Conservation (phyloP, 1,284 basidiomycete genomes). For the Cutaneotrichosporon dermatis region DNA sequence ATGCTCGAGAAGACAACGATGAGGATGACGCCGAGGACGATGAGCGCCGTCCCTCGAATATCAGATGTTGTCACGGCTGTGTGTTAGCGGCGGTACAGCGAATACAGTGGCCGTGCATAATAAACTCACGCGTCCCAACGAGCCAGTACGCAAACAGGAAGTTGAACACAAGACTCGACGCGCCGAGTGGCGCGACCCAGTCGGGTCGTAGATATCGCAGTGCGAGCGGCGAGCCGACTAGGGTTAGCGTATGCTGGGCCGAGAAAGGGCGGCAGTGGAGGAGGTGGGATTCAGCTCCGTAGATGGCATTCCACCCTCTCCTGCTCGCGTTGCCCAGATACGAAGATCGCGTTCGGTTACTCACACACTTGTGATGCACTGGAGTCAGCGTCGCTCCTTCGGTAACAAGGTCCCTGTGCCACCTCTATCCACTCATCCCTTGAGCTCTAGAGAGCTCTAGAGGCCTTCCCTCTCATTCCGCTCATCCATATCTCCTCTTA, state of each 20-base stretch:
- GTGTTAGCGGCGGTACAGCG: not conserved
- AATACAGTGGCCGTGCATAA: too few species aligned
- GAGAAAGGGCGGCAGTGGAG: too few species aligned
- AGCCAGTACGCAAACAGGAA: conserved; percentile 50
- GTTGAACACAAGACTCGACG: conserved; percentile 48
- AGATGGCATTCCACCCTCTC: too few species aligned
- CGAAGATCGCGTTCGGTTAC: conserved; percentile 7
- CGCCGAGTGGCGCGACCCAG: conserved; percentile 50
- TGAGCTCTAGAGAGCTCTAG: too few species aligned
- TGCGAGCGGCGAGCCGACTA: conserved; percentile 48
- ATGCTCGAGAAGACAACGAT: conserved; percentile 49
- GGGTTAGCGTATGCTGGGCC: not conserved
- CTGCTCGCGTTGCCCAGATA: too few species aligned
- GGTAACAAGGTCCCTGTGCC: too few species aligned
- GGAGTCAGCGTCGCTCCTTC: conserved; percentile 10
- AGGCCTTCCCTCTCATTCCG: too few species aligned
- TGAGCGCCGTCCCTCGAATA: conserved; percentile 47
- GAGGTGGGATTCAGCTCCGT: too few species aligned
- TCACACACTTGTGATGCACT: conserved; percentile 47
- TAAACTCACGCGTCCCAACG: conserved; percentile 46
- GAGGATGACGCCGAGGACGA: conserved; percentile 48
- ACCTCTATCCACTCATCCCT: too few species aligned
- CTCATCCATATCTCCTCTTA: too few species aligned
- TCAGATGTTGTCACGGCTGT: conserved; percentile 46
- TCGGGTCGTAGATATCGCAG: conserved; percentile 48